Evolutionary conservation across 2,329 filamentous ascomycete genomes (phyloP).

Genomic region (Corniculantispora saksenae): DNA sequence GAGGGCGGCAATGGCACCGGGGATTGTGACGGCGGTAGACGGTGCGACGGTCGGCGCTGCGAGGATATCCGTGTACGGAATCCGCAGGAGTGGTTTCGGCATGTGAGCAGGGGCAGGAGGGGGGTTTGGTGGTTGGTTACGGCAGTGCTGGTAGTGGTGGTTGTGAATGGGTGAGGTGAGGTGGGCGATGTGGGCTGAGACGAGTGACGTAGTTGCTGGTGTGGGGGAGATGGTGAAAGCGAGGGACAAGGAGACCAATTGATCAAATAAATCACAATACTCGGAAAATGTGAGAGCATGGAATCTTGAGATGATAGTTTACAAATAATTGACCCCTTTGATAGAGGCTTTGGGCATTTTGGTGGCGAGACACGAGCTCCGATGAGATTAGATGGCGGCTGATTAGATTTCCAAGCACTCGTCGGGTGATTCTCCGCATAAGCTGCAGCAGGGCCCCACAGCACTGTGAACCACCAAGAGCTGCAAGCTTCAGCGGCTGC

Average conservation of each 20-base stretch:
- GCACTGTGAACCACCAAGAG: not conserved
- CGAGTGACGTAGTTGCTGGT: not conserved
- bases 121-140: not conserved
- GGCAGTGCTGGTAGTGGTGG: not conserved
- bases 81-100: conserved; percentile 76
- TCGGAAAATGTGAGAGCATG: not conserved
- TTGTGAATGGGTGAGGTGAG: not conserved
- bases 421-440: conserved; percentile 1
- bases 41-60: conserved; percentile 76
- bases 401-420: conserved; percentile 6
- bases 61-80: conserved; percentile 85
- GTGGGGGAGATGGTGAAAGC: not conserved
- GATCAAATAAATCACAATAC: not conserved
- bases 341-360: not conserved
- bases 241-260: not conserved
- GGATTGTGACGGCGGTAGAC: conserved; percentile 64
- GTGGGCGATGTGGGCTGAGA: not conserved
- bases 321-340: not conserved
- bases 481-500: not conserved
- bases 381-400: not conserved
- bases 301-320: not conserved
- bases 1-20: conserved; percentile 76
- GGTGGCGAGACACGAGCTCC: not conserved
- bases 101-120: conserved; percentile 39
- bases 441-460: not conserved